Conservation (phyloP, 164 flowering plant genomes). For the Liriodendron chinense region DNA sequence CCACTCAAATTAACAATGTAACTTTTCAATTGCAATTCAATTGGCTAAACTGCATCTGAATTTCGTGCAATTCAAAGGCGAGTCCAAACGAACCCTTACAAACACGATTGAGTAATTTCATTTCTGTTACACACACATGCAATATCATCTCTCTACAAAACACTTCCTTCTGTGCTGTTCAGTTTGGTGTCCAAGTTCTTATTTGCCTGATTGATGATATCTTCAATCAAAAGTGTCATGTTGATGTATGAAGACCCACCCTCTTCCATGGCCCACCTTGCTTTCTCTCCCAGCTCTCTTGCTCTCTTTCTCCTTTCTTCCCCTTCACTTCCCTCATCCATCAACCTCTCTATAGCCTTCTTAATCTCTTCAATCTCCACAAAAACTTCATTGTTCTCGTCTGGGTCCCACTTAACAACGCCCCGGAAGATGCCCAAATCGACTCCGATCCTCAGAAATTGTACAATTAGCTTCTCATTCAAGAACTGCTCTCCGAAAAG, state of each 20-base stretch:
- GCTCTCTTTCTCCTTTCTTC: slow-evolving; percentile 34
- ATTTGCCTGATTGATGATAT: slow-evolving; percentile 17
- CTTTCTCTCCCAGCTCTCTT: slow-evolving; percentile 29
- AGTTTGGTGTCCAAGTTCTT: background rate
- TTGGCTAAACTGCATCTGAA: background rate
- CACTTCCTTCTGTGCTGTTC: background rate
- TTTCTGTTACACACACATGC: background rate
- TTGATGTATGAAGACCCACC: slow-evolving; percentile 51
- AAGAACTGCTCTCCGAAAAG: slow-evolving; percentile 53
- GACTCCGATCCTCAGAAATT: slow-evolving; percentile 15
- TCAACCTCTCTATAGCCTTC: slow-evolving; percentile 30
- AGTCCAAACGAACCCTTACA: background rate
- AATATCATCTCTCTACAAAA: background rate
- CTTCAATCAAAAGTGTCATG: slow-evolving; percentile 34
- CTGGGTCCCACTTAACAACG: slow-evolving; percentile 33
- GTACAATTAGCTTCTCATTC: slow-evolving; percentile 50
- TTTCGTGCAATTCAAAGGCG: background rate
- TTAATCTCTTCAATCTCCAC: slow-evolving; percentile 20
- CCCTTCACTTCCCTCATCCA: slow-evolving; percentile 39
- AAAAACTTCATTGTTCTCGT: slow-evolving; percentile 24
- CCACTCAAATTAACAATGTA: too few species aligned
- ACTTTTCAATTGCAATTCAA: background rate
- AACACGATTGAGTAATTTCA: background rate
- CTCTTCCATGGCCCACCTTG: slow-evolving; percentile 37
- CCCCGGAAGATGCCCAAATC: background rate